Evolutionary conservation across 2,329 filamentous ascomycete species (phyloP).

Genomic region (Apiospora phragmitis): DNA sequence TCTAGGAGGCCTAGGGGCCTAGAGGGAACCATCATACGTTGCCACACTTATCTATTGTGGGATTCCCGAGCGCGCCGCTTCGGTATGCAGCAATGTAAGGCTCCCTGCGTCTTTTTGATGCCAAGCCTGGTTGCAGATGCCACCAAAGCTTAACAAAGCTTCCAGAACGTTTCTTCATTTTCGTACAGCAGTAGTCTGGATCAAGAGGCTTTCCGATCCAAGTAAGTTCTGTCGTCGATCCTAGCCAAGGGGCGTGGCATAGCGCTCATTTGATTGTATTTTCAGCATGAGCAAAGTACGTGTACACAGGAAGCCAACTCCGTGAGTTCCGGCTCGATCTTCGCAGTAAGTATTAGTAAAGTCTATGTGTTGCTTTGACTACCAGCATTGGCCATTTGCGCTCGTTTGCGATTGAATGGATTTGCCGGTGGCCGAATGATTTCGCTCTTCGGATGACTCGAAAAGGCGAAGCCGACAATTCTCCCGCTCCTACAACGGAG

Average conservation of each 20-base stretch:
- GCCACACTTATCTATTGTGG: not conserved
- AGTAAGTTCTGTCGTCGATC: not conserved
- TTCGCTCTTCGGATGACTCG: not conserved
- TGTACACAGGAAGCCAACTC: not conserved
- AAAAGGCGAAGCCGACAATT: constrained; percentile 4
- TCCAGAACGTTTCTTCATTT: not conserved
- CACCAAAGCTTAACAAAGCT: not conserved
- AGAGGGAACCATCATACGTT: not conserved
- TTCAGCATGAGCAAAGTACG: not conserved
- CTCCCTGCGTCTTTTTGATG: not conserved
- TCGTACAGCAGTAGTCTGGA: not conserved
- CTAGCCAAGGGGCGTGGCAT: not conserved
- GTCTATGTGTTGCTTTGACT: not conserved
- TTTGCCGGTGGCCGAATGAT: not conserved
- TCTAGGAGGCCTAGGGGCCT: too few species aligned
- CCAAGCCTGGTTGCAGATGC: not conserved
- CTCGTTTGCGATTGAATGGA: not conserved
- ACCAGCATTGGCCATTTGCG: not conserved
- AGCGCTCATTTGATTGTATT: not conserved
- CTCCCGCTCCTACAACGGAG: not conserved
- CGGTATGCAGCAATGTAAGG: not conserved
- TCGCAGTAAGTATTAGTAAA: not conserved
- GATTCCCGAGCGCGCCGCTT: not conserved
- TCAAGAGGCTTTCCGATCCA: not conserved
- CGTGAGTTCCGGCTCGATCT: not conserved